Conservation (phyloP, 495 filamentous ascomycete species). For the Aspergillus nanangensis region DNA sequence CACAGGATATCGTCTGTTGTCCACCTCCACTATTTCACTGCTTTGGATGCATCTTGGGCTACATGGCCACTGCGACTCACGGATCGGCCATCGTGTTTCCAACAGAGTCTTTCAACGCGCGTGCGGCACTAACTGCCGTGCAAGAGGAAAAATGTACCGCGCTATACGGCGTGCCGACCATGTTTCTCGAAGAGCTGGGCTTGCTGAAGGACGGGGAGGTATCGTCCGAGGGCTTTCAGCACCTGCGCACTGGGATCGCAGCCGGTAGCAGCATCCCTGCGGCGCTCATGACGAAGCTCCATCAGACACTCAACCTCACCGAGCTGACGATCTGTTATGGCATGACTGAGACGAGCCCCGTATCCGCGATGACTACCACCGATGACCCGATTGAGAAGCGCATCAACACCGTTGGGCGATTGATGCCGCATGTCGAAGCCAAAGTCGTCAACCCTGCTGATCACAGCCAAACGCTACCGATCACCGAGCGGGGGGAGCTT, state of each 20-base stretch:
- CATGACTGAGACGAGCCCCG: constrained; percentile 97
- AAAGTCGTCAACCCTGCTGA: constrained; percentile 72
- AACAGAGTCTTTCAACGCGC: constrained; percentile 79
- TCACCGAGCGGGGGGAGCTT: constrained; percentile 71
- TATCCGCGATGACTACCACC: constrained; percentile 84
- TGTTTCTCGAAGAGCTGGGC: constrained; percentile 88
- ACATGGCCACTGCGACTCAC: constrained; percentile 91
- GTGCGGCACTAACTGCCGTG: constrained; percentile 63
- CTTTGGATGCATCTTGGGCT: constrained; percentile 86
- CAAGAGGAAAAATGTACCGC: constrained; percentile 77
- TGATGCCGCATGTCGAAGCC: constrained; percentile 79
- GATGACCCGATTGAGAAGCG: constrained; percentile 76
- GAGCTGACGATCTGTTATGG: constrained; percentile 96
- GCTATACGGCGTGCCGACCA: constrained; percentile 90
- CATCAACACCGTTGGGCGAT: constrained; percentile 68
- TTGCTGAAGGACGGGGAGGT: constrained; percentile 56
- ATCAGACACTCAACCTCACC: constrained; percentile 68
- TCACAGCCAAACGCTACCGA: constrained; percentile 50
- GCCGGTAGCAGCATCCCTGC: constrained; percentile 80
- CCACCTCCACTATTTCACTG: constrained; percentile 91
- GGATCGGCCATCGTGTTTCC: constrained; percentile 84
- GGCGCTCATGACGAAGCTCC: constrained; percentile 78
- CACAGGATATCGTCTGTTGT: constrained; percentile 71
- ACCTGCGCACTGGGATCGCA: constrained; percentile 85
- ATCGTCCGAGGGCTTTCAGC: constrained; percentile 54